Evolutionary conservation across 371 early-diverging fungal genomes (phyloP).

Genomic region (Actinomortierella ambigua): DNA sequence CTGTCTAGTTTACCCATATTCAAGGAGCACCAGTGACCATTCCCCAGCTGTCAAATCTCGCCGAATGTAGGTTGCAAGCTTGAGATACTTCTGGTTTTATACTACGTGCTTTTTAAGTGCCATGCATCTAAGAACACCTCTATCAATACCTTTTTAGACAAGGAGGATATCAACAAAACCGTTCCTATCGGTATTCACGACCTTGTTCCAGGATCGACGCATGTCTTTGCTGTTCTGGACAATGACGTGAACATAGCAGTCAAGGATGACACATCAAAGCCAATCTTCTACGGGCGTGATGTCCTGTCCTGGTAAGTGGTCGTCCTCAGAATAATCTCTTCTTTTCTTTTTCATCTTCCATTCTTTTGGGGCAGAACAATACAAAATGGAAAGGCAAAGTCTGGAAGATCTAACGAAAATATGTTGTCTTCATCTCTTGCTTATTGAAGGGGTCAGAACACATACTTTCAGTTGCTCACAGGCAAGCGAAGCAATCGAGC

Average conservation of each 20-base stretch:
- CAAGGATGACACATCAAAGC: conserved; percentile 1
- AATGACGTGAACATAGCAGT: conserved; percentile 20
- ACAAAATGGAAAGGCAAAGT: too few relatives aligned
- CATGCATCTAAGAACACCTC: background rate
- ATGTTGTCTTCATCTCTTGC: background rate
- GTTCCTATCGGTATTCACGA: conserved; percentile 42
- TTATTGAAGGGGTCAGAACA: conserved; percentile 44
- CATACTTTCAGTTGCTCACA: conserved; percentile 39
- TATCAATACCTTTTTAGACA: conserved; percentile 11
- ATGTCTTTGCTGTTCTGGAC: conserved; percentile 46
- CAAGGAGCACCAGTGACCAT: conserved; percentile 44
- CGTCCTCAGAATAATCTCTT: background rate
- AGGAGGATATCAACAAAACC: conserved; percentile 32
- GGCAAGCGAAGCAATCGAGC: conserved; percentile 47
- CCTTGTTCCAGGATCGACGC: conserved; percentile 42
- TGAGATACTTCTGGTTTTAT: background rate
- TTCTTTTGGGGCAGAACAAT: background rate
- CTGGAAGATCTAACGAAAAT: background rate
- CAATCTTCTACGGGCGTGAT: conserved; percentile 37
- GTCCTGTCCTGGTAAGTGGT: conserved; percentile 30
- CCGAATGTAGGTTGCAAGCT: conserved; percentile 36
- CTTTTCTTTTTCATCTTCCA: background rate
- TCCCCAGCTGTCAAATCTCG: conserved; percentile 30
- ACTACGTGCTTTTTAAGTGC: background rate
- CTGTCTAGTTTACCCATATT: conserved; percentile 31